Percentiles rank a stretch among this genome's conserved stretches.
Evolutionary conservation across 345 rosid species (phyloP).

Genomic region (Melaleuca alternifolia): DNA sequence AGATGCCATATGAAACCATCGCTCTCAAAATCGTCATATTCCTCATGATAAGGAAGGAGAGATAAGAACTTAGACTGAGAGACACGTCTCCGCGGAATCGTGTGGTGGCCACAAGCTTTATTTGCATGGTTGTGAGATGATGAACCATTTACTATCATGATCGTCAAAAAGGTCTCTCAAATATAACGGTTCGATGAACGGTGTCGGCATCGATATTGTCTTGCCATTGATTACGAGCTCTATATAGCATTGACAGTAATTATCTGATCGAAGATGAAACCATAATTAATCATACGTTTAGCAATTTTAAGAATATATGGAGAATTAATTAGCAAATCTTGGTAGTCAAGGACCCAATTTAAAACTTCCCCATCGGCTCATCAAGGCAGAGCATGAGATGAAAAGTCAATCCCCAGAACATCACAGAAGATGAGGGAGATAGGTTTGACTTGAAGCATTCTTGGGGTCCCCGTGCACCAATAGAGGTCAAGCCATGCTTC

Average conservation of each 20-base stretch:
- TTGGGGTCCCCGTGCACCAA: neutral
- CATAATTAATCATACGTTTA: neutral
- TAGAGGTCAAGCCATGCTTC: neutral
- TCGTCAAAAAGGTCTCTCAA: neutral
- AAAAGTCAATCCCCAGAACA: neutral
- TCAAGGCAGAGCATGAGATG: neutral
- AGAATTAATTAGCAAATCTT: neutral
- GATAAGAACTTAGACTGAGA: neutral
- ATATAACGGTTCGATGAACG: accelerated
- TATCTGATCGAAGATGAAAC: neutral
- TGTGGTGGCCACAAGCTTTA: neutral
- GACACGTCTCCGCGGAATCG: neutral
- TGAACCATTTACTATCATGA: neutral
- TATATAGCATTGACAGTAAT: neutral
- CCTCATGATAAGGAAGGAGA: neutral
- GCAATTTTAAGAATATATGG: neutral
- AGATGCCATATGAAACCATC: neutral
- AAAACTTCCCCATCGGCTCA: neutral
- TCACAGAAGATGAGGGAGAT: neutral
- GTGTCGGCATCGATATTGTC: neutral
- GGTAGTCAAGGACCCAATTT: neutral
- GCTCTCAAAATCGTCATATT: neutral
- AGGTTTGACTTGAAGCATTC: neutral
- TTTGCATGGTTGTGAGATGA: neutral
- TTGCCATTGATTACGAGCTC: neutral